These are phyloP conservation scores for Dichotomopilus funicola DNA, from an alignment of 2,329 filamentous ascomycete genomes.

Conservation along the genomic window DNA sequence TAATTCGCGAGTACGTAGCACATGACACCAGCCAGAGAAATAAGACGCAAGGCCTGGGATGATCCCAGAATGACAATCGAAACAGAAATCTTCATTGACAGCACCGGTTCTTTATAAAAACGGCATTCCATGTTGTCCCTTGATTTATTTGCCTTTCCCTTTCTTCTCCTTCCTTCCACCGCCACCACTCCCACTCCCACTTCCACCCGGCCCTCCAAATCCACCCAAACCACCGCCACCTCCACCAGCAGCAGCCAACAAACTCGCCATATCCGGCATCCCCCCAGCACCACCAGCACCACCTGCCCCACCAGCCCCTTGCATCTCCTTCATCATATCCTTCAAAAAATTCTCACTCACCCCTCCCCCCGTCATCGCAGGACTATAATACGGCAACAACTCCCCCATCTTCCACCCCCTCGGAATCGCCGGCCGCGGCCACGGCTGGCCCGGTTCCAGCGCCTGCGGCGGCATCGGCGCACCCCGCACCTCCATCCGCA, in stretches of 20 bases:
- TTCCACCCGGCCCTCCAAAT: slow-evolving; percentile 26
- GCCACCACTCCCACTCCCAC: slow-evolving; percentile 24
- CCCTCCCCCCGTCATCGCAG: slow-evolving; percentile 85
- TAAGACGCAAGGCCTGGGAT: not conserved
- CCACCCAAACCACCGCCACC: slow-evolving; percentile 11
- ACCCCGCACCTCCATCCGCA: slow-evolving; percentile 67
- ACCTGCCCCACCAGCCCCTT: not conserved
- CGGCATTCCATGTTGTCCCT: not conserved
- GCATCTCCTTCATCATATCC: slow-evolving; percentile 95
- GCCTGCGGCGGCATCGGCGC: slow-evolving; percentile 51
- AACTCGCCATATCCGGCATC: slow-evolving; percentile 33
- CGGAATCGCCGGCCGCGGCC: slow-evolving; percentile 68
- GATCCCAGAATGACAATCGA: not conserved
- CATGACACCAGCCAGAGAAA: not conserved
- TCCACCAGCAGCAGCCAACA: slow-evolving; percentile 22
- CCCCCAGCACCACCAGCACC: slow-evolving; percentile 38
- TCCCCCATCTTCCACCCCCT: slow-evolving; percentile 85
- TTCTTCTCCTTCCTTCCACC: slow-evolving; percentile 25
- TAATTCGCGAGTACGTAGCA: too few species aligned
- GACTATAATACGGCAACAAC: slow-evolving; percentile 78
- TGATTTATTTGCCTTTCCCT: slow-evolving; percentile 24
- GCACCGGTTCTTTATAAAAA: not conserved
- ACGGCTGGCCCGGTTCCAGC: slow-evolving; percentile 53
- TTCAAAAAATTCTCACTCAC: slow-evolving; percentile 92
- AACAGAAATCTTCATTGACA: too few species aligned